Base-by-base conservation (phyloP, 2,329 filamentous ascomycete genomes). In the Aspergillus brasiliensis region DNA sequence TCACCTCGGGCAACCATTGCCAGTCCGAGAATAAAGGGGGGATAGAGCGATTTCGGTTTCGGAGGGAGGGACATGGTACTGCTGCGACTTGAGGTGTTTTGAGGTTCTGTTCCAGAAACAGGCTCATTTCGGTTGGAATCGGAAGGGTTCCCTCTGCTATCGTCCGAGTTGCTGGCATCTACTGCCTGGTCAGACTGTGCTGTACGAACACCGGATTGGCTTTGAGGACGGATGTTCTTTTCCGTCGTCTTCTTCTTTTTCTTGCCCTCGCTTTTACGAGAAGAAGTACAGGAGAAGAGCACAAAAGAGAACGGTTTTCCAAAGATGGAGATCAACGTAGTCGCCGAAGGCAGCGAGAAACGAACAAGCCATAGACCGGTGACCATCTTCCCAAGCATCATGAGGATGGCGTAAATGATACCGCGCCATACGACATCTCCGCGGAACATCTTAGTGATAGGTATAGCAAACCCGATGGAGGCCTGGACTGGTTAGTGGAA, bases 1-100 rank as follows among this genome's bases (percentile, higher is more conserved):
- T 95, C 91, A 0, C 91, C 90, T n/a, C 90, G 82, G 0, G 90
- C 86, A 0, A 89, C 84, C 90, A 94, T 94, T 2, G 85, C 85
- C 17, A 83, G 79, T 0, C 87, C 87, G 0, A 93, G 75, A 2
- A 93, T 86, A 0, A 83, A 80, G 0, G 86, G 82, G 0, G 90
- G 89, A 62, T 91, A 88, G 1, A 91, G 76, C 0, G 88, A 91
- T 3, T 82, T 73, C 0, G 86, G 84, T 51, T 83, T 85, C 0
- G 76, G 68, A 5, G 76, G 69, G 1, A 64, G 51, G 7, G 61
- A 56, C 15, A 7, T 47, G 27, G 34, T 19, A 10, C 21, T 23
- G 6, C 52, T 34, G 13, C 6, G 21, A 17, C 13, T 17, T 21
- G 23, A 25, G 8, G 31, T 3, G 6, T 7, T 15, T 7, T 23